Evolutionary conservation across 108 stramenopile species (phyloP), one percentile per base, ranked within the genome.

Genomic region (Pelagomonas calceolata): DNA sequence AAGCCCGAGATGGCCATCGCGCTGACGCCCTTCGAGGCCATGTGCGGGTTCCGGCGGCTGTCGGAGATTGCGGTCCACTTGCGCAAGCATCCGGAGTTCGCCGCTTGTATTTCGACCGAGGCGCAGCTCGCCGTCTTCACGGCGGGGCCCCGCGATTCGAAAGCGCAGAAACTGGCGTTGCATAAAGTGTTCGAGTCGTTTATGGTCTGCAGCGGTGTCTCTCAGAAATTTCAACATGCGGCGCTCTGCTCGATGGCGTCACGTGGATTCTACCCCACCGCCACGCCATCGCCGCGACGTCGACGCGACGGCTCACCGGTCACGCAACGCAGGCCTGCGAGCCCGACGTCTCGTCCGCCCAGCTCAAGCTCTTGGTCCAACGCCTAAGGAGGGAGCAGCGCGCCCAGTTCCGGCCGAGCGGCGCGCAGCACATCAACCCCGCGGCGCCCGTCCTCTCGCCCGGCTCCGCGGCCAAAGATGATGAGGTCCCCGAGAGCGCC

Each of bases 1-100:
- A 99, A 99, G 75, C 98, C 98, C 0, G 98, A 99, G 83, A 93
- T 99, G 93, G 97, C 95, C 66, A 91, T 96, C 70, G 95, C 97
- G 1, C 73, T 99, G 60, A 94, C 92, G n/a, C 81, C 81, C 67
- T 95, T 99, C 70, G 92, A 95, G 76, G 95, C 91, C 65, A 90
- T 97, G 91, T 91, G 91, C 79, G 94, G 94, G n/a, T 97, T 97
- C 74, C 93, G 94, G 45, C 83, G 81, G 14, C 63, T 93, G n/a
- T 80, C 85, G 70, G 91, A 92, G 66, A 89, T 94, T 73, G 78
- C 88, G 14, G 71, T 81, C 21, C 74, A 85, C 63, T 74, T 93
- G 34, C 82, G 88, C 65, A 84, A 86, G 75, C 88, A 92, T 76
- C 92, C 92, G 16, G 95, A 96, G 74, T 89, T 96, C 70, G 83